These are phyloP conservation scores for Cercospora sp. DNA, from an alignment of 2,329 filamentous ascomycete species.

Conservation along the genomic window DNA sequence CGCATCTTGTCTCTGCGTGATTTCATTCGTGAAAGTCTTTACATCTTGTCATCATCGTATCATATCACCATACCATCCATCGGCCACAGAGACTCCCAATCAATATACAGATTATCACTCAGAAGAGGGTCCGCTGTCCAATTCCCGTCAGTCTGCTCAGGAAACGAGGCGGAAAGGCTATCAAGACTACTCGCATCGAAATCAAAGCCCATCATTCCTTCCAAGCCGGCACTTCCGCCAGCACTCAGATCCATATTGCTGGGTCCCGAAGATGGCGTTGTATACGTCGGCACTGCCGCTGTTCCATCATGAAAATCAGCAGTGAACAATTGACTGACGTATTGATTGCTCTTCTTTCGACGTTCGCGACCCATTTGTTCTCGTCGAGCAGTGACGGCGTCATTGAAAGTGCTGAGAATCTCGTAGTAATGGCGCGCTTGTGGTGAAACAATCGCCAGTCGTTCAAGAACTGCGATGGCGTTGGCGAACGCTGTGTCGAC, in stretches of 20 bases:
- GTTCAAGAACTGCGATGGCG: conserved; percentile 53
- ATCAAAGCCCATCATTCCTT: conserved; percentile 16
- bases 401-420: conserved; percentile 47
- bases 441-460: conserved; percentile 53
- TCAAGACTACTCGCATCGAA: conserved; percentile 18
- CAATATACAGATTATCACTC: conserved; percentile 22
- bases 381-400: conserved; percentile 24
- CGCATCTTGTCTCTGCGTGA: too few species aligned
- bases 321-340: conserved; percentile 29
- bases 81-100: conserved; percentile 23
- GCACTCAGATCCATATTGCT: conserved; percentile 8
- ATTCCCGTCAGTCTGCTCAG: conserved; percentile 4
- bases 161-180: conserved; percentile 9
- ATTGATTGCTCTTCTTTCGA: conserved; percentile 27
- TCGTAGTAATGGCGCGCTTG: conserved; percentile 61
- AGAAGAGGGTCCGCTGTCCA: conserved; percentile 16
- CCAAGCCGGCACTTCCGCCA: background rate
- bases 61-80: conserved; percentile 19
- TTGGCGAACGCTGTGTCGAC: conserved; percentile 54
- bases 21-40: too few species aligned
- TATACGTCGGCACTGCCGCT: conserved; percentile 9
- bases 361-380: conserved; percentile 25
- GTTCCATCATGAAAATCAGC: conserved; percentile 24
- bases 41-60: background rate
- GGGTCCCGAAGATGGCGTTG: conserved; percentile 12